A percentile compares a stretch with the other conserved stretches of the same genome.
Evolutionary conservation across 208 protist genomes (phyloP).

Genomic region (Wallacemonas sp.): DNA sequence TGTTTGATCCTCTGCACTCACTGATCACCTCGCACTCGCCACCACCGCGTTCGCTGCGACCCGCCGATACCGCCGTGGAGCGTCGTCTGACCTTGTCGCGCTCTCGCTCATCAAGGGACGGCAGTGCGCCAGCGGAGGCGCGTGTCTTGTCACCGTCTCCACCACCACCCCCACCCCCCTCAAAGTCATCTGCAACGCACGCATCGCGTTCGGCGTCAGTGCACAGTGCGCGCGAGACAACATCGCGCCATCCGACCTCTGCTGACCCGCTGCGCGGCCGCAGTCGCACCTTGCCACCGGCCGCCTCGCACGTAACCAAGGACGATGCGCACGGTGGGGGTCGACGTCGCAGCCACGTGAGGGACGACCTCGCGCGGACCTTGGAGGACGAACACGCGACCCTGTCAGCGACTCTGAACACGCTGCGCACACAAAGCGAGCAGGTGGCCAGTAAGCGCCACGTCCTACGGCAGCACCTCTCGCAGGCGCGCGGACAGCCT

Average conservation of each 20-base stretch:
- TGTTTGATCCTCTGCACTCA: neutral
- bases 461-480: neutral
- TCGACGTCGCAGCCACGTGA: conserved; percentile 9
- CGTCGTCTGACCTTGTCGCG: neutral
- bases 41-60: conserved; percentile 7
- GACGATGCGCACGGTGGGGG: too few species aligned
- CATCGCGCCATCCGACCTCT: neutral
- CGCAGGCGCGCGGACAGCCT: neutral
- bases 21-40: conserved; percentile 14
- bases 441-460: conserved; percentile 23
- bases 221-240: too few species aligned
- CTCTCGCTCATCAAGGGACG: neutral
- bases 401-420: conserved; percentile 25
- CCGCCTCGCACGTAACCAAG: too few species aligned
- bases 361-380: conserved; percentile 23
- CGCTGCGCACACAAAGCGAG: conserved; percentile 30
- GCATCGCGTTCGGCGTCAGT: too few species aligned
- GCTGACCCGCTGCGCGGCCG: conserved; percentile 1
- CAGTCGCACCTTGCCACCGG: conserved; percentile 3
- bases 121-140: neutral
- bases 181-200: neutral
- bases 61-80: neutral
- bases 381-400: conserved; percentile 28
- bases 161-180: neutral
- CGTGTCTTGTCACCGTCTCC: neutral